Base-by-base conservation (phyloP, 306 rosid genomes). In the Crotalaria pallida region DNA sequence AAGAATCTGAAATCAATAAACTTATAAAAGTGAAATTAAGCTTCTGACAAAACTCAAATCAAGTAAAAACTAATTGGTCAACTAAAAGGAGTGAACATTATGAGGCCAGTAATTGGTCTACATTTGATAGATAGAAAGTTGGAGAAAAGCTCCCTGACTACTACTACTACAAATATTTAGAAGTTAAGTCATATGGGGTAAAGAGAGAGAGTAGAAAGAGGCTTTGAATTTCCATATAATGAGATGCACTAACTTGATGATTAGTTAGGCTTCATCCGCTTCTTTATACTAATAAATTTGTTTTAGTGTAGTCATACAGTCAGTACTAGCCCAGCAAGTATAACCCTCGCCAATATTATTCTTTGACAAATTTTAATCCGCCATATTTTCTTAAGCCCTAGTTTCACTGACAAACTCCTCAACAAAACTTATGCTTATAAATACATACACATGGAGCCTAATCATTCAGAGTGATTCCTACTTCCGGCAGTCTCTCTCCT, bases 1-100 rank as follows among this genome's bases (percentile, higher is more conserved):
- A 68, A 82, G 49, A 70, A 82, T 79, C 40, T 52, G 67, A 70
- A 72, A 81, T 87, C 80, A 87, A 67, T 67, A 53, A 61, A 67
- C 59, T 72, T 82, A 40, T 17, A 49, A 60, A 60, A 60, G 77
- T 41, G 69, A 67, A 50, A 63, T 69, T 55, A 47, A 40, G 71
- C 23, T 66, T 16, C 27, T 15, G 34, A 26, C 40, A 24, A 53
- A 52, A 44, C 11, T n/a, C 68, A 48, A 63, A 44, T 49, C 41
- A 33, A 48, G 43, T 26, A 50, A 76, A 53, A 68, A 31, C 9
- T 29, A 24, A 33, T 65, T 75, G 7, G 31, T 67, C 51, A n/a
- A 17, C 47, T 12, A 41, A 80, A 64, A 65, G 44, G 15, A 64
- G 50, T 45, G 16, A 24, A 15, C 34, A 55, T 22, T 72, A n/a